Base-by-base conservation (phyloP, 2,329 filamentous ascomycete species). In the Stemphylium beticola region DNA sequence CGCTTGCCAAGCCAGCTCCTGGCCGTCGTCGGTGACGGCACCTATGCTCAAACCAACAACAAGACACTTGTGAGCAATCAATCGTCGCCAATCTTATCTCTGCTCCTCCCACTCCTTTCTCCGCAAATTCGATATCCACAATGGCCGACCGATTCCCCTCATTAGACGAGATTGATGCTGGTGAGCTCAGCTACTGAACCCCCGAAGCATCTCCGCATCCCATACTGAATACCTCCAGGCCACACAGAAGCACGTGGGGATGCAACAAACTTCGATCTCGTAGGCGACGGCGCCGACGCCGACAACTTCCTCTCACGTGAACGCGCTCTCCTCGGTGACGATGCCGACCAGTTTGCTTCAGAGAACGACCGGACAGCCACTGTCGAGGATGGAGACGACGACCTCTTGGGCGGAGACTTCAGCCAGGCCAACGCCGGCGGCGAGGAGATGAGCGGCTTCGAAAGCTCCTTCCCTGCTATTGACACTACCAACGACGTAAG, bases 241-340 rank as follows among this genome's bases (percentile, higher is more conserved):
- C 87, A 91, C 79, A 88, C 88, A 51, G 85, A 79, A 86, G 64
- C 82, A 83, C 73, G 83, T 82, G 77, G 82, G 80, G 70, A 78
- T 50, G 68, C 74, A 44, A 51, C 61, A 55, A 69, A 72, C 57
- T 76, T 81, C 54, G 76, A 81, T 56, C 76, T 78, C 51, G 76
- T 85, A 33, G 81, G 83, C 59, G 83, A 81, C 58, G 80, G 83
- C 9, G 81, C 85, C 26, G 87, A 88, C 29, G 82, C 85, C 59
- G 87, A 91, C 71, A 92, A 96, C 77, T 98, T 99, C 76, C 86
- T 98, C 43, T 87, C 91, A 60, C 91, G 93, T 65, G 95, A 99
- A 80, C 91, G 92, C 72, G 95, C 92, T 58, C 78, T 89, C 15
- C 86, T 99, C 7, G 95, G 95, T 63, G 95, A 96, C 61, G 95